A percentile compares a stretch with the other conserved stretches of the same genome.
phyloP scores from a whole-genome alignment of 2,329 filamentous ascomycete species.

The Graphilbum sp. region DNA sequence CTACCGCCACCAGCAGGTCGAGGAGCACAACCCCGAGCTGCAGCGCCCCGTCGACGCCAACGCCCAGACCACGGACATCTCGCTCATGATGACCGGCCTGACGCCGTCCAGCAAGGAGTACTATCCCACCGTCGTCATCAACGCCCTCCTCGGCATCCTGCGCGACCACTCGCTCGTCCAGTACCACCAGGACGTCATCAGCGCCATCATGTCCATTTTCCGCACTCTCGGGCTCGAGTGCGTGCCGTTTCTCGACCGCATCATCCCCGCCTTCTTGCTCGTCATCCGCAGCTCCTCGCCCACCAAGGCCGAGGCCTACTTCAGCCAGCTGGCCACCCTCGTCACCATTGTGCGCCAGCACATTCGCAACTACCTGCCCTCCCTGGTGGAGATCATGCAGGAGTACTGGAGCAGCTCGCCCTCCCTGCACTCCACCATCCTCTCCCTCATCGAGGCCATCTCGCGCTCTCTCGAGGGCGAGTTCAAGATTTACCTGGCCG shows the following conservation, averaged over 20 bases:
- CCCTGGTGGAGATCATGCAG: conserved; percentile 72
- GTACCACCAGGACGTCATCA: conserved; percentile 86
- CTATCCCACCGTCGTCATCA: conserved; percentile 95
- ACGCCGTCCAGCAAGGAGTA: conserved; percentile 97
- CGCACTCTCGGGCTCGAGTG: conserved; percentile 91
- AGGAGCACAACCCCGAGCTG: conserved; percentile 72
- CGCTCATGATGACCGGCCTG: conserved; percentile 91
- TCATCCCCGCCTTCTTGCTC: conserved; percentile 81
- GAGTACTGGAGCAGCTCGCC: conserved; percentile 78
- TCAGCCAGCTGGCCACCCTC: conserved; percentile 85
- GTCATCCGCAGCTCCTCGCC: conserved; percentile 73
- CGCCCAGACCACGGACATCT: conserved; percentile 72
- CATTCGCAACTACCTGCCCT: conserved; percentile 76
- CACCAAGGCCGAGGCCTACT: conserved; percentile 80
- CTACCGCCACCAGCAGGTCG: conserved; percentile 84
- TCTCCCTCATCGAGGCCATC: conserved; percentile 85
- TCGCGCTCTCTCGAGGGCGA: conserved; percentile 88
- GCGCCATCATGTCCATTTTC: conserved; percentile 98
- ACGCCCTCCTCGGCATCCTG: conserved; percentile 79
- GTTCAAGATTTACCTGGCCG: conserved; percentile 90
- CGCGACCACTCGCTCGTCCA: conserved; percentile 80
- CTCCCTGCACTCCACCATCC: conserved; percentile 75
- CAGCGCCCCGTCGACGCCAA: conserved; percentile 47
- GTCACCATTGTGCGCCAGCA: conserved; percentile 94
- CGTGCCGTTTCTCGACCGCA: conserved; percentile 83